Base-by-base conservation (phyloP, 2,329 filamentous ascomycete species). In the Calonectria hawksworthii region DNA sequence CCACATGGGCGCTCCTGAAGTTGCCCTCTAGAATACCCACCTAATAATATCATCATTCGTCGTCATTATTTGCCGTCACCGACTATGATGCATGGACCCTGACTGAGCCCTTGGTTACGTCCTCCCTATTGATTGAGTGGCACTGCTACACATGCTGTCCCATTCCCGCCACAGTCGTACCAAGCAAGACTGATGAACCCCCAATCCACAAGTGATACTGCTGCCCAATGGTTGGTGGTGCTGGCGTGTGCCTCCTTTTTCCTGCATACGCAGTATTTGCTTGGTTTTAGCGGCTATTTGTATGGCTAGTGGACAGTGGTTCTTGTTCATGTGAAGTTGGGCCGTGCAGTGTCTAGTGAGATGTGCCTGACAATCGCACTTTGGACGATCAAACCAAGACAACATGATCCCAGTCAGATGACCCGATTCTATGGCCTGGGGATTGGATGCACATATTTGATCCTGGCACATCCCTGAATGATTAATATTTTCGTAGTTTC, bases 1-100 rank as follows among this genome's bases (percentile, higher is more conserved):
- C 72, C 68, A 69, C 75, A 41, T 63, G 56, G 34, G 56, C 36
- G 56, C 23, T 63, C 56, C 56, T 36, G 56, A 63, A 41, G 36
- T 36, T 63, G 56, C n/a, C 56, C 34, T 63, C 34, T 63, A 36
- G 32, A 61, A 61, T 61, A 26, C 56, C 56, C 52, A 56, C 51
- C 34, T 9, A 63, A 3, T 34, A 26, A 63, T 30, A 41, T 63
- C 56, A n/a, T 41, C 34, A 41, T 63, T 36, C 56, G 36, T 63
- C 56, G 11, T 63, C 36, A 61, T 61, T 36, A 38, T 61, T 61
- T 61, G 56, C 56, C 56, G 23, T 63, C 56, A 63, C 56, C 23
- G 36, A 38, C 36, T 23, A 41, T 36, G 21, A 9, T 30, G 56
- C 34, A 63, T 63, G 23, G 36, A 63, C 34, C 34, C 23, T 63